Evolutionary conservation across 2,329 filamentous ascomycete species (phyloP).

Genomic region (Aureobasidium sp.): DNA sequence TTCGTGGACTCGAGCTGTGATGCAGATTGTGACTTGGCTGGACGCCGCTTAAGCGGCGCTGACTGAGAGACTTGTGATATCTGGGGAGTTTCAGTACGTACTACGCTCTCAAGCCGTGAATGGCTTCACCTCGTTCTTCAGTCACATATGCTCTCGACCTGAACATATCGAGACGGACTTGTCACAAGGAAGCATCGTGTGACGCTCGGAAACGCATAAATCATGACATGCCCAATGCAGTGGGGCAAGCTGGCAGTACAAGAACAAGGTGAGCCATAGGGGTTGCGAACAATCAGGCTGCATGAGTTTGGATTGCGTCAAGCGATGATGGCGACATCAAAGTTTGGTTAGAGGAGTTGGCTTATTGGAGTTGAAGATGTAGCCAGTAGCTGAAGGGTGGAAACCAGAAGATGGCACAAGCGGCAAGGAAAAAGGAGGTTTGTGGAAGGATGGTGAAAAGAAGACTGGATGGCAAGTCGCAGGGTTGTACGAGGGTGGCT

Average conservation of each 20-base stretch:
- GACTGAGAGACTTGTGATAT: neutral
- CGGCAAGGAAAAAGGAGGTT: slow-evolving; percentile 41
- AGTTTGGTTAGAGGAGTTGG: neutral
- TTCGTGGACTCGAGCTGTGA: neutral
- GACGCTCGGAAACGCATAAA: too few relatives aligned
- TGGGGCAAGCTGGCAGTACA: neutral
- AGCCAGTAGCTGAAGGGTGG: slow-evolving; percentile 38
- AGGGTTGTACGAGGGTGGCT: slow-evolving; percentile 38
- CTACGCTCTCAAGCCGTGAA: neutral
- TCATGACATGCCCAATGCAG: neutral
- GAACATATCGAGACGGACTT: neutral
- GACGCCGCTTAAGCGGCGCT: neutral
- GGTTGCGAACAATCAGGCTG: neutral
- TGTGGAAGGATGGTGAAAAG: slow-evolving; percentile 57
- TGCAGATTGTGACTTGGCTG: neutral
- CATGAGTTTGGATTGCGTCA: neutral
- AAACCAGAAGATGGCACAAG: slow-evolving; percentile 27
- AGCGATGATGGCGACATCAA: neutral
- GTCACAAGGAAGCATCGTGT: neutral
- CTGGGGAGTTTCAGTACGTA: neutral
- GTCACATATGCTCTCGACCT: neutral
- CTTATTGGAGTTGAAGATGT: slow-evolving; percentile 23
- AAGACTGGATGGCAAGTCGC: slow-evolving; percentile 65
- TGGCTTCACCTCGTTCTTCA: too few relatives aligned
- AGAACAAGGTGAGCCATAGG: neutral